Percentiles rank a stretch among this genome's conserved stretches.
Evolutionary conservation across 257 asterid species (phyloP).

Genomic region (Solanum gracilifrons): DNA sequence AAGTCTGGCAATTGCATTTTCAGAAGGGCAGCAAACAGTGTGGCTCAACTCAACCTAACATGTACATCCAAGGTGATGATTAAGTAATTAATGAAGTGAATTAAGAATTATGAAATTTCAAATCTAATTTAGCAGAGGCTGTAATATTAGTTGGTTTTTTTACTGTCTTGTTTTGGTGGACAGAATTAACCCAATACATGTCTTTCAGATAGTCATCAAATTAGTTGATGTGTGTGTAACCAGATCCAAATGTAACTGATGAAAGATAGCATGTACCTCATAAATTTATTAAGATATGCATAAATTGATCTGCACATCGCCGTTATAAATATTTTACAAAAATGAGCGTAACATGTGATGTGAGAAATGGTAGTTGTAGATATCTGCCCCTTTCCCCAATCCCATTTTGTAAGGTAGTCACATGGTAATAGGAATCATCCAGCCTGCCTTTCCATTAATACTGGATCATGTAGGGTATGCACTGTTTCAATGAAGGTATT

Average conservation of each 20-base stretch:
- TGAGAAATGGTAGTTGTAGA: background rate
- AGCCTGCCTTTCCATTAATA: background rate
- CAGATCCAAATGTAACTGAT: background rate
- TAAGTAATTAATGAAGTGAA: background rate
- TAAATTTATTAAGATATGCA: background rate
- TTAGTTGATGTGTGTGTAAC: fast-evolving
- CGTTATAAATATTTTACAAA: background rate
- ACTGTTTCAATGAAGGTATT: background rate
- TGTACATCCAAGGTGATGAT: background rate
- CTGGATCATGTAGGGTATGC: background rate
- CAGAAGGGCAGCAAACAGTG: background rate
- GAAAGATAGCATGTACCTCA: background rate
- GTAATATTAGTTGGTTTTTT: background rate
- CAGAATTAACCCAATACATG: fast-evolving
- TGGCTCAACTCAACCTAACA: background rate
- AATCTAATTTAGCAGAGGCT: background rate
- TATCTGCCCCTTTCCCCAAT: background rate
- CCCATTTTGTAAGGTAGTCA: background rate
- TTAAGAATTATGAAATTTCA: fast-evolving
- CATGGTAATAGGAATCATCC: background rate
- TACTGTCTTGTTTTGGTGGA: background rate
- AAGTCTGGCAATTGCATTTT: background rate
- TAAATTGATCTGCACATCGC: background rate
- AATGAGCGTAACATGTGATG: background rate
- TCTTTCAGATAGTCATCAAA: background rate